Evolutionary conservation across 169 alveolate genomes (phyloP).

Genomic region (Cryptosporidium meleagridis): DNA sequence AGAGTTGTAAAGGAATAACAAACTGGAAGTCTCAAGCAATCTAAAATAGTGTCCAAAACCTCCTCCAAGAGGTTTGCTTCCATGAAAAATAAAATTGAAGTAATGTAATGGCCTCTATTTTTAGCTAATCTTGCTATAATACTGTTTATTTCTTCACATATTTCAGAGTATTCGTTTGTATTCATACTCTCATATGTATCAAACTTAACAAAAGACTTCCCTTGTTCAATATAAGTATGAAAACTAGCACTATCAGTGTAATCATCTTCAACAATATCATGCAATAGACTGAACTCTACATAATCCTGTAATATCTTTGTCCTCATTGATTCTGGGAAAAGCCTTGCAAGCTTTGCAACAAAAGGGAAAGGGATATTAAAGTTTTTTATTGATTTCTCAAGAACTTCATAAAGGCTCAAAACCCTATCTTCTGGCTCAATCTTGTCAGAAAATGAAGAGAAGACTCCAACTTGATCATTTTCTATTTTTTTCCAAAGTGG

Average conservation of each 20-base stretch:
- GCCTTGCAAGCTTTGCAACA: conserved; percentile 35
- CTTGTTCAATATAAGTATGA: conserved; percentile 28
- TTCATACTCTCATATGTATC: conserved; percentile 42
- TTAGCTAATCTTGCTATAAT: conserved; percentile 57
- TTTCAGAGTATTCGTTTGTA: conserved; percentile 23
- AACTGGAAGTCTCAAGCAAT: conserved; percentile 49
- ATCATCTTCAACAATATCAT: conserved; percentile 60
- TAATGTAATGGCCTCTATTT: conserved; percentile 62
- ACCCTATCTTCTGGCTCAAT: conserved; percentile 23
- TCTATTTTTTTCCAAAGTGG: conserved; percentile 47
- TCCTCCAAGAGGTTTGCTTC: conserved; percentile 51
- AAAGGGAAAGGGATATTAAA: conserved; percentile 50
- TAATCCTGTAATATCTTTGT: conserved; percentile 33
- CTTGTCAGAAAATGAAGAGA: conserved; percentile 16
- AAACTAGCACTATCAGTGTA: conserved; percentile 33
- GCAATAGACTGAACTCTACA: conserved; percentile 52
- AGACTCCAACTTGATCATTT: not conserved
- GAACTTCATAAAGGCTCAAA: conserved; percentile 20
- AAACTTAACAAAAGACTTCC: conserved; percentile 44
- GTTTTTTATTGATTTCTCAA: conserved; percentile 5
- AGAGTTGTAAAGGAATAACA: conserved; percentile 49
- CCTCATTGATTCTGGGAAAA: conserved; percentile 28
- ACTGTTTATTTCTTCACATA: conserved; percentile 46
- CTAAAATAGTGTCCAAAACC: conserved; percentile 32
- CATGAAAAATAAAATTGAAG: conserved; percentile 53